A percentile compares a stretch with the other conserved stretches of the same genome.
These are phyloP conservation scores for Candida sphagnicola DNA, from an alignment of 805 yeast species.

Conservation along the genomic window DNA sequence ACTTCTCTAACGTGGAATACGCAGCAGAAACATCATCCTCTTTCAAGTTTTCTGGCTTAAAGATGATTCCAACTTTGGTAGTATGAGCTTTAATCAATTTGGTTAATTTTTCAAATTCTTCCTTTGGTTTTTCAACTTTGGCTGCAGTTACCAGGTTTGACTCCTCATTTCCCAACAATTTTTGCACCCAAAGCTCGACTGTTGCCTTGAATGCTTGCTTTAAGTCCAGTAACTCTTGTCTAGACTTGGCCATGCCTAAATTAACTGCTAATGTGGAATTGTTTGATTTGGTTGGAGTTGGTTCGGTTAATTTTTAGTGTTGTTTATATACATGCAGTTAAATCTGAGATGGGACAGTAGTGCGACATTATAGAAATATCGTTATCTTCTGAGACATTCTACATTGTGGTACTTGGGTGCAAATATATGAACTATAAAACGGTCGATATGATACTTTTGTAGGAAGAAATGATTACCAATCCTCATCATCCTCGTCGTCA, in stretches of 20 bases:
- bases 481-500: constrained; percentile 83
- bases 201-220: constrained; percentile 28
- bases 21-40: constrained; percentile 48
- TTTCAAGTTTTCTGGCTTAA: constrained; percentile 51
- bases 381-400: no score
- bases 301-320: background rate
- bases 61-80: constrained; percentile 71
- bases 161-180: constrained; percentile 9
- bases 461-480: constrained; percentile 30
- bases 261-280: background rate
- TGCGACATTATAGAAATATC: no score
- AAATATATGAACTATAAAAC: background rate
- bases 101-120: constrained; percentile 57
- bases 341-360: no score
- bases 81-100: constrained; percentile 67
- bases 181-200: constrained; percentile 23
- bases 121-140: constrained; percentile 41
- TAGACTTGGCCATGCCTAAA: constrained; percentile 13
- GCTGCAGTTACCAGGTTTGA: constrained; percentile 23
- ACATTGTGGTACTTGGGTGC: background rate
- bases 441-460: no score
- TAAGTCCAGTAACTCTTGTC: constrained; percentile 19
- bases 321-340: background rate
- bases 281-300: background rate
- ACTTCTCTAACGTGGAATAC: constrained; percentile 42